Evolutionary conservation across 352 stramenopile species (phyloP), one percentile per base, ranked within the genome.

Genomic region (Phytophthora palmivora): DNA sequence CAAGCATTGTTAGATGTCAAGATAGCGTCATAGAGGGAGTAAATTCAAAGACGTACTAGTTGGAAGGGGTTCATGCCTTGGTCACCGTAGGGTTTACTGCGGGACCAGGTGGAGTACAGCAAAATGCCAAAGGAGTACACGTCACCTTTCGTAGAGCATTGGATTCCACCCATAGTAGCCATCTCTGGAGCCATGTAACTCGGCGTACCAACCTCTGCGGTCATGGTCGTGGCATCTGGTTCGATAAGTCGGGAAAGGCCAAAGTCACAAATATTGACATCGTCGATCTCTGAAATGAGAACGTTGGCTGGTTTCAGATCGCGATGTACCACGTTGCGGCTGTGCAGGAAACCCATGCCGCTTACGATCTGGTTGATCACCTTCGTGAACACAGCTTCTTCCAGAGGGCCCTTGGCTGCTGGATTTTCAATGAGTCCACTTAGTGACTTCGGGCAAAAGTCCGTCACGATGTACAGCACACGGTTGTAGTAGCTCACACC

Each of bases 291-390:
- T 39, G 92, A 91, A 52, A 98, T 95, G 21, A 98, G 80, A 43
- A 98, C 89, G 67, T 99, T 99, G 14, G 88, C 91, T 12, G 95
- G 95, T 56, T 99, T 97, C n/a, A 98, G 65, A 51, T 98, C 94
- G 28, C 85, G 79, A 58, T 95, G 87, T 45, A 95, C 87, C 26
- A 95, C 87, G 42, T 82, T 92, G 36, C 87, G 83, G 65, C 79
- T 98, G 83, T 87, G 83, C 43, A 98, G 64, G 70, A 98, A 98
- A 10, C 78, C 71, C 73, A 98, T 90, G 38, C 92, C 94, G 53
- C 88, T 92, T 19, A 96, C 90, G 47, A 98, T 90, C 55, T 92
- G 78, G 47, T 82, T 93, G 44, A 96, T 91, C 39, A 98, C 84
- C 57, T 92, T 94, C 55, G 92, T 78, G 49, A 95, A 91, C 43